Conservation (phyloP, 2,329 filamentous ascomycete species). For the Penicillium polonicum region DNA sequence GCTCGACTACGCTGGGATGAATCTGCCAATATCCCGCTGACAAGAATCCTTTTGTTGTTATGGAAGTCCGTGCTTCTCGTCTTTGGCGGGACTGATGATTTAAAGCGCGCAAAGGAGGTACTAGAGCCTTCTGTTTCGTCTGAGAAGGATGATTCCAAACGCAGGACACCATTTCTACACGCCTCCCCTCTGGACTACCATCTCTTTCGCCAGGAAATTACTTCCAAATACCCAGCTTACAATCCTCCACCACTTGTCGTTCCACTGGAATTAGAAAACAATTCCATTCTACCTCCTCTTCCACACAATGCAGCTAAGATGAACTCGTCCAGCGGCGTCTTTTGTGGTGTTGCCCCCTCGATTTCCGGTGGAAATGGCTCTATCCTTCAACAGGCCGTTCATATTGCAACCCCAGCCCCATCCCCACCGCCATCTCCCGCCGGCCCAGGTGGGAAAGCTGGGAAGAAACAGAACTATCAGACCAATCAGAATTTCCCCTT, state of each 20-base stretch:
- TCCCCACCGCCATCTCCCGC: conserved; percentile 92
- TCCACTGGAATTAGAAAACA: conserved; percentile 85
- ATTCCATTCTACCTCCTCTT: conserved; percentile 82
- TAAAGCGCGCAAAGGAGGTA: conserved; percentile 70
- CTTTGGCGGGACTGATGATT: conserved; percentile 75
- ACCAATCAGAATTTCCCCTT: conserved; percentile 99
- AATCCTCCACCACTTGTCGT: conserved; percentile 81
- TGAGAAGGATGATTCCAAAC: conserved; percentile 43
- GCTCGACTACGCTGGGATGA: conserved; percentile 71
- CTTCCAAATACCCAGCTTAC: conserved; percentile 96
- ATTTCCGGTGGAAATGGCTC: conserved; percentile 54
- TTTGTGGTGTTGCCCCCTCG: conserved; percentile 55
- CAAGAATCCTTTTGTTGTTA: conserved; percentile 74
- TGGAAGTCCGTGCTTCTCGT: conserved; percentile 89
- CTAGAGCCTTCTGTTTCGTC: conserved; percentile 58
- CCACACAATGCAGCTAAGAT: conserved; percentile 68
- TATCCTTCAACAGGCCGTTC: conserved; percentile 91
- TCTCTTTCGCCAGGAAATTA: conserved; percentile 92
- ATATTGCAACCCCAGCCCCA: conserved; percentile 96
- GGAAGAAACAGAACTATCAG: conserved; percentile 98
- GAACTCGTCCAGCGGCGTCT: conserved; percentile 61
- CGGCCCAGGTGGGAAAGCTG: conserved; percentile 78
- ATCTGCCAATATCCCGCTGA: conserved; percentile 54
- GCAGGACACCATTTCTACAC: conserved; percentile 76
- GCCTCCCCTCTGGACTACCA: conserved; percentile 96